Evolutionary conservation across 192 early-diverging fungal species (phyloP).

Genomic region (Cetraspora pellucida): DNA sequence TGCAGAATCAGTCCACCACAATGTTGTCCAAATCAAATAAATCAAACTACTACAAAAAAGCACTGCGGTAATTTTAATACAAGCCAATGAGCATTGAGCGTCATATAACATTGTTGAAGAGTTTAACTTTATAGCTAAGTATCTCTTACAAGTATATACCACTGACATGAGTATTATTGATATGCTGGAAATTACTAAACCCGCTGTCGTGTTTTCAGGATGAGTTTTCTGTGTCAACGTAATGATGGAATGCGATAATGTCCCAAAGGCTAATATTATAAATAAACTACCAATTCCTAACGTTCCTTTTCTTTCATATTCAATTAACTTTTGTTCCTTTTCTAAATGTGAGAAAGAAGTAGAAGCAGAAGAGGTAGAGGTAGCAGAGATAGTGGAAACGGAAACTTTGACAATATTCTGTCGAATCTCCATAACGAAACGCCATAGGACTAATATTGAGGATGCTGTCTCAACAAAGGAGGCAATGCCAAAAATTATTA

Average conservation of each 20-base stretch:
- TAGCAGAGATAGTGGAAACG: not conserved
- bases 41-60: conserved; percentile 12
- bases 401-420: not conserved
- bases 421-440: not conserved
- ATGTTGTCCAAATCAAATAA: conserved; percentile 12
- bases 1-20: conserved; percentile 21
- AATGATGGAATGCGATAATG: conserved; percentile 9
- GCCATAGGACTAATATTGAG: not conserved
- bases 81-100: conserved; percentile 27
- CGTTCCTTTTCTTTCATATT: conserved; percentile 17
- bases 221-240: not conserved
- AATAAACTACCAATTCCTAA: conserved; percentile 25
- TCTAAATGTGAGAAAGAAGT: too few relatives aligned
- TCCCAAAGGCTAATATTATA: not conserved
- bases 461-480: not conserved
- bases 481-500: not conserved
- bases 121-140: conserved; percentile 14
- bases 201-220: not conserved
- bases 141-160: conserved; percentile 1
- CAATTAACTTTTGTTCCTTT: not conserved
- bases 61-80: conserved; percentile 14
- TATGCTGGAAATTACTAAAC: conserved; percentile 20
- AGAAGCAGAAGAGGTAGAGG: too few relatives aligned
- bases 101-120: conserved; percentile 26
- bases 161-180: conserved; percentile 14